Evolutionary conservation across 768 basidiomycete genomes (phyloP), one percentile per base, ranked within the genome.

Genomic region (Hygrophorus russula): DNA sequence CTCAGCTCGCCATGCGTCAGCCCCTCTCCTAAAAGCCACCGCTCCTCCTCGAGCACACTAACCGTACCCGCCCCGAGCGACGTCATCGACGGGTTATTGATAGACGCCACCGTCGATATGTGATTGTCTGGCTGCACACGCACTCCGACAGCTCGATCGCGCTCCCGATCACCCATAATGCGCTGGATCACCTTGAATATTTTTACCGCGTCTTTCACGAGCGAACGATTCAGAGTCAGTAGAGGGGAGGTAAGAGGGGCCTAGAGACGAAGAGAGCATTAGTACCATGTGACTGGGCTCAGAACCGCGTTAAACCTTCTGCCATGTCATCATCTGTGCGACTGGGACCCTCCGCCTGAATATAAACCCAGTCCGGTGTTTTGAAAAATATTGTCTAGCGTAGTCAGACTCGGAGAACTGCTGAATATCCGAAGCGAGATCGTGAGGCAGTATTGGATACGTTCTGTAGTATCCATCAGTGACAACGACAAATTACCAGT

Each of bases 101-200:
- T 62, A 14, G 71, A 63, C 29, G 58, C 61, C 30, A 65, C 54
- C 47, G 66, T 66, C 5, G 73, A 70, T 5, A 65, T 57, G 42
- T 70, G 69, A 35, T 51, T 59, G 33, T 72, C 70, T n/a, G 61
- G 50, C 39, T 66, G 65, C 13, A 68, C 41, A 3, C 75, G 75
- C 34, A 76, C 64, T 14, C 67, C 68, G n/a, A 70, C 62, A 2
- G 70, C 59, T 46, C 68, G 73, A 46, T 86, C 85, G 17, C 77
- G 77, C 51, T 90, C 85, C 6, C 89, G 73, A 55, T 96, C 92
- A 31, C 90, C 90, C 91, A 96, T 97, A 36, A 93, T 77, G 44
- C 80, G 82, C 56, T 96, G 93, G 35, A 94, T 75, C 19, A 88
- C 79, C 56, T 85, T 89, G 74, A 96, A 97, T 4, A 81, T 70